Evolutionary conservation across 2,329 filamentous ascomycete species (phyloP), one percentile per base, ranked within the genome.

Genomic region (Geosmithia putterillii): DNA sequence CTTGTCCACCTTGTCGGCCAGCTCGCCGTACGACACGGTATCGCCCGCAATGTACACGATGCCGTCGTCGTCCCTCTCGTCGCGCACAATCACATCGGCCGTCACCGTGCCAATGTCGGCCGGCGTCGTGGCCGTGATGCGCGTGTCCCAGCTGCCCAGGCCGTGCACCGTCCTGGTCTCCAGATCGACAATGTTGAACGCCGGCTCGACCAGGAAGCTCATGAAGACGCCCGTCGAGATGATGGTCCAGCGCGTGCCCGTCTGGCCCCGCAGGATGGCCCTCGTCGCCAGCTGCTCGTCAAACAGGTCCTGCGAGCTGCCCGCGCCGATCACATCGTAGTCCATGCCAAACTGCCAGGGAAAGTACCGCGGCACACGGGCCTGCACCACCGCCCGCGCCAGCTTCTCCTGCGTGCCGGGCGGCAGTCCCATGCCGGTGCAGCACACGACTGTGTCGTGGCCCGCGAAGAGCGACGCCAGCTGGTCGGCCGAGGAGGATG

Each of bases 261-360:
- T 43, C 52, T 80, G 72, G 1, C 49, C 57, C 1, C 74, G 58
- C 7, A 84, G 59, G 18, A 74, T 43, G 18, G 60, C 57, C 12
- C 79, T 58, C 21, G 83, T 79, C 43, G 69, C 66, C 0, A 80
- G 62, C 60, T 84, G 79, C 64, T 83, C 81, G 46, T 79, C 79
- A 50, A 85, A 86, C 14, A 86, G 53, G 28, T 77, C 72, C 57
- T 83, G 79, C 38, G 73, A 64, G 21, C 71, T 75, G 0, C 73
- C 71, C 0, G 62, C 56, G 0, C 79, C 78, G 15, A 84, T 74
- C 22, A 63, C 55, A 45, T 86, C 80, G 58, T 86, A 86, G 54
- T 86, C 78, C 20, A 84, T 74, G 1, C 82, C 82, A 55, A 80
- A 86, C 56, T 86, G 81, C 82, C 82, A 86, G 0, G 82, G 81